Conservation (phyloP, 192 early-diverging fungal species). For the Linnemannia zychae region DNA sequence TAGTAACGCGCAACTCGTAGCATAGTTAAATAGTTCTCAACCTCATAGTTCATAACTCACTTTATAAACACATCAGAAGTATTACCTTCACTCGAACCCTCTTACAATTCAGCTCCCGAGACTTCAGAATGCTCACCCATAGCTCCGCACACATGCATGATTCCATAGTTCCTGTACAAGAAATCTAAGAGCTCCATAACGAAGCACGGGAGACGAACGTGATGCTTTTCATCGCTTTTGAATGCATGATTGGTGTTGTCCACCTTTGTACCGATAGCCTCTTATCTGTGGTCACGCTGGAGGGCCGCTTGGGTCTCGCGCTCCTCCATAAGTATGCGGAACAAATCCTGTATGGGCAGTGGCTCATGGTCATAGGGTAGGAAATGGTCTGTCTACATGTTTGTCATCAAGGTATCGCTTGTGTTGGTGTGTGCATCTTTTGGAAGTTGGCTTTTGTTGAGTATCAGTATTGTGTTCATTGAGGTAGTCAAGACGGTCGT, state of each 20-base stretch:
- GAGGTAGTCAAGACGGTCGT: not conserved
- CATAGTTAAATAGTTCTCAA: too few species aligned
- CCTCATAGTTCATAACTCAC: too few species aligned
- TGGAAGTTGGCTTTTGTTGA: not conserved
- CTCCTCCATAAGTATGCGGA: conserved; percentile 53
- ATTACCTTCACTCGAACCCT: too few species aligned
- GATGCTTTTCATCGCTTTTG: conserved; percentile 8
- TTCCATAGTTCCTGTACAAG: conserved; percentile 15
- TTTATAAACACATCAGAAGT: too few species aligned
- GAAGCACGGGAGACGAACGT: conserved; percentile 25
- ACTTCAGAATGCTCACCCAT: conserved; percentile 1
- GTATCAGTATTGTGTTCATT: not conserved
- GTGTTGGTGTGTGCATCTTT: not conserved
- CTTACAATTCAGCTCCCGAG: not conserved
- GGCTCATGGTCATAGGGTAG: conserved; percentile 29
- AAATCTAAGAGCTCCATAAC: conserved; percentile 43
- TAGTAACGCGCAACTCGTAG: too few species aligned
- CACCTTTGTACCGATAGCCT: not conserved
- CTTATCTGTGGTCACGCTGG: conserved; percentile 34
- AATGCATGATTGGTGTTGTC: conserved; percentile 9
- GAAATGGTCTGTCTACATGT: conserved; percentile 23
- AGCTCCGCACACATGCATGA: conserved; percentile 13
- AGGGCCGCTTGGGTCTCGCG: conserved; percentile 37
- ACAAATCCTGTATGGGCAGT: conserved; percentile 45
- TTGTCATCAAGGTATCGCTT: not conserved